Evolutionary conservation across 352 stramenopile genomes (phyloP).

Genomic region (Blastocystis sp.): DNA sequence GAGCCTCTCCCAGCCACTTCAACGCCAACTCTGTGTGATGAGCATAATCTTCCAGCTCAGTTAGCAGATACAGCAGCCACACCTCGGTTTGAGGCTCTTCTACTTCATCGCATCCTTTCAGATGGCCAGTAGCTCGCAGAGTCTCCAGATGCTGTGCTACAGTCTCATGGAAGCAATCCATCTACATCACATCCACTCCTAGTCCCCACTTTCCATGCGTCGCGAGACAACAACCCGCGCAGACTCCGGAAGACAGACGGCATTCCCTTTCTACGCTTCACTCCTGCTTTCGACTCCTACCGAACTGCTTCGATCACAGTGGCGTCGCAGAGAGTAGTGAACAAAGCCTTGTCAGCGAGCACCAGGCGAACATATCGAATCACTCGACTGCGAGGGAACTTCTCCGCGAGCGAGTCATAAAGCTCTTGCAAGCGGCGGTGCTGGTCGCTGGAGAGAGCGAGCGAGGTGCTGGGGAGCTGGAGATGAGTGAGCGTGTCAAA

Average conservation of each 20-base stretch:
- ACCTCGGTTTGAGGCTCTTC: neutral
- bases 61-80: neutral
- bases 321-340: neutral
- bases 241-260: constrained; percentile 32
- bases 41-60: constrained; percentile 8
- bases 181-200: neutral
- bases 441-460: neutral
- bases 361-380: neutral
- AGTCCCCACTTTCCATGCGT: neutral
- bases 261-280: neutral
- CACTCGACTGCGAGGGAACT: neutral
- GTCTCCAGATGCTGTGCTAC: neutral
- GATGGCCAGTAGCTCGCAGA: neutral
- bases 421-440: neutral
- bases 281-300: neutral
- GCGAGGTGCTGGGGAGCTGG: neutral
- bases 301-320: neutral
- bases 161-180: neutral
- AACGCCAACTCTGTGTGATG: neutral
- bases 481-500: neutral
- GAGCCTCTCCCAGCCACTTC: neutral
- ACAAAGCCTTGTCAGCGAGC: neutral
- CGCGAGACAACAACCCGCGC: neutral
- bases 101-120: neutral
- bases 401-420: neutral